These are phyloP conservation scores for Scedosporium aurantiacum DNA, from an alignment of 2,329 filamentous ascomycete genomes.

Conservation along the genomic window DNA sequence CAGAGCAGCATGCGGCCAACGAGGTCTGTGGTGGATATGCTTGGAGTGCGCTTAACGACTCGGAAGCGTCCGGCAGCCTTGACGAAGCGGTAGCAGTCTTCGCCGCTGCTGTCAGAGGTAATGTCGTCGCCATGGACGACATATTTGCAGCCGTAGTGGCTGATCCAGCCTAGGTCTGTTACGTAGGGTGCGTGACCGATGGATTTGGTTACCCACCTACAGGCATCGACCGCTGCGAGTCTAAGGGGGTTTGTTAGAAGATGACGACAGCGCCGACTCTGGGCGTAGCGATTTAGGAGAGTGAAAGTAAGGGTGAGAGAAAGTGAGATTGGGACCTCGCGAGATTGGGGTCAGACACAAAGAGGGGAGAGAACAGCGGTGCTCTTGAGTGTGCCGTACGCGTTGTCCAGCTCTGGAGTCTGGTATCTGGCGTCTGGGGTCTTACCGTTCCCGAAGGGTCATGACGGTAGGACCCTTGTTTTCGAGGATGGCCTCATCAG, in stretches of 20 bases:
- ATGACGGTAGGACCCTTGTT: constrained; percentile 99
- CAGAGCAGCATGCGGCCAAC: constrained; percentile 95
- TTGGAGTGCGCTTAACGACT: constrained; percentile 90
- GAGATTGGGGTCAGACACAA: no score
- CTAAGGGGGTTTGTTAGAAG: constrained; percentile 28
- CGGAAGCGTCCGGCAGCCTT: constrained; percentile 91
- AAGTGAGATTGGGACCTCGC: no score
- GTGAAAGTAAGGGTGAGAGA: not conserved
- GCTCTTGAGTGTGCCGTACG: no score
- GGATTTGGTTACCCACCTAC: constrained; percentile 82
- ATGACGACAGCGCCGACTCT: no score
- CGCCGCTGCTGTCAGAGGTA: constrained; percentile 82
- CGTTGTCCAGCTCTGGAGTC: no score
- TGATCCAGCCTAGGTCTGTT: constrained; percentile 85
- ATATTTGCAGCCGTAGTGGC: constrained; percentile 88
- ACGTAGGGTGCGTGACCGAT: constrained; percentile 87
- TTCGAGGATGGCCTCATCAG: constrained; percentile 86
- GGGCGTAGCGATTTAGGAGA: no score
- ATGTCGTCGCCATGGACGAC: constrained; percentile 97
- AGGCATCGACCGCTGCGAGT: constrained; percentile 82
- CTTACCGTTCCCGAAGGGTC: constrained; percentile 74
- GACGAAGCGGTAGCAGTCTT: constrained; percentile 97
- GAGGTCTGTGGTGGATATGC: constrained; percentile 95
- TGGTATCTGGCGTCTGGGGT: not conserved
- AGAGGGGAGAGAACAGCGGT: no score